Evolutionary conservation across 2,329 filamentous ascomycete genomes (phyloP), one percentile per base, ranked within the genome.

Genomic region (Pseudogymnoascus sp.): DNA sequence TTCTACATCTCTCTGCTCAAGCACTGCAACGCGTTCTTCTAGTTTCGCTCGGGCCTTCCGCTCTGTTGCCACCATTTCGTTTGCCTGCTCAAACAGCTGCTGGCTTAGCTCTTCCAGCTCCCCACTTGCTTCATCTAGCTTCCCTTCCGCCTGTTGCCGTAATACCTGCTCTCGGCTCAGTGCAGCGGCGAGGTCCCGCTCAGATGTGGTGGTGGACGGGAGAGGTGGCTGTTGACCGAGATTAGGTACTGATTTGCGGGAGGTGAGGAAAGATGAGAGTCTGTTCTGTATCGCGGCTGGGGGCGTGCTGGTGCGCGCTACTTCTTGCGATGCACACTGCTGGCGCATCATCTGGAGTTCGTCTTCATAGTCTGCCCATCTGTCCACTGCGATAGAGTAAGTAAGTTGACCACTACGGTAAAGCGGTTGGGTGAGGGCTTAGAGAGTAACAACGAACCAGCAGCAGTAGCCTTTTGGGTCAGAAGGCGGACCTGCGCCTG

Each of bases 21-120:
- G 75, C 69, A 86, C 79, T 64, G 79, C 82, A 6, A 94, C 82
- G 40, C 88, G 78, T 72, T 88, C 85, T 76, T 92, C 88, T 23
- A 94, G 79, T 70, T 81, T 83, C 5, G 88, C 88, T 64, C 89
- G 78, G 35, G 87, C 88, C 63, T 84, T 82, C 47, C 90, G 79
- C 78, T 94, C 90, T 16, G 82, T 79, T 1, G 90, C 89, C 18
- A 94, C 90, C 90, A 94, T 94, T 76, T 92, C 86, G 73, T 94
- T 94, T 61, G 90, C 90, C 77, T 92, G 87, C 76, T 90, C 86
- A 73, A 94, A 94, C 62, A 94, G 77, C 60, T 82, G 83, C 18
- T 84, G 87, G 70, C 84, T 90, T 67, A 94, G 78, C 75, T 94
- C 90, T 75, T 93, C 90, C 18, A 93, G 82, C 77, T 94, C 90